These are phyloP conservation scores for Rosa multiflora DNA, from an alignment of 306 rosid genomes.

Conservation along the genomic window DNA sequence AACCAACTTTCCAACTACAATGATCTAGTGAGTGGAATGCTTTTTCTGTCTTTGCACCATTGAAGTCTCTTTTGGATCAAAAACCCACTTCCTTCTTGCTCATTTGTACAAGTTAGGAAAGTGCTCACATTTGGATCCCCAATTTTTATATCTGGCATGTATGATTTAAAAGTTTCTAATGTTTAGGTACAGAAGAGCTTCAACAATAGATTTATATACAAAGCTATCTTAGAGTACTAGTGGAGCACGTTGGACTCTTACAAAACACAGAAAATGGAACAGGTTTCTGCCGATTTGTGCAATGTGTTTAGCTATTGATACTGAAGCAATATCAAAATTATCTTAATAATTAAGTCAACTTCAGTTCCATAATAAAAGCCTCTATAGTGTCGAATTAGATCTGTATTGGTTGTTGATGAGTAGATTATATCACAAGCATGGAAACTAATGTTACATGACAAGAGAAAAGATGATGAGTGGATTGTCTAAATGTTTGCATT, in stretches of 20 bases:
- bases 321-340: background rate
- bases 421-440: background rate
- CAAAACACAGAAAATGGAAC: background rate
- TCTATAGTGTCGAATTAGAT: background rate
- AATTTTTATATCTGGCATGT: background rate
- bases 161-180: background rate
- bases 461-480: background rate
- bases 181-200: background rate
- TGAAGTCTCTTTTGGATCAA: background rate
- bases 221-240: conserved; percentile 6
- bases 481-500: background rate
- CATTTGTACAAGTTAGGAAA: background rate
- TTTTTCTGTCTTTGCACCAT: background rate
- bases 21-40: background rate
- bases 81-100: background rate
- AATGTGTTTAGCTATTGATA: background rate
- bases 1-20: background rate
- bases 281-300: conserved; percentile 3
- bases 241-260: background rate
- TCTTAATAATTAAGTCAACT: background rate
- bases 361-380: background rate
- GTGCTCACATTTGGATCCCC: background rate
- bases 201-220: background rate
- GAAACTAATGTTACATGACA: background rate
- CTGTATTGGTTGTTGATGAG: background rate